Evolutionary conservation across 2,329 filamentous ascomycete species (phyloP), one percentile per base, ranked within the genome.

Genomic region (Beauveria brongniartii): DNA sequence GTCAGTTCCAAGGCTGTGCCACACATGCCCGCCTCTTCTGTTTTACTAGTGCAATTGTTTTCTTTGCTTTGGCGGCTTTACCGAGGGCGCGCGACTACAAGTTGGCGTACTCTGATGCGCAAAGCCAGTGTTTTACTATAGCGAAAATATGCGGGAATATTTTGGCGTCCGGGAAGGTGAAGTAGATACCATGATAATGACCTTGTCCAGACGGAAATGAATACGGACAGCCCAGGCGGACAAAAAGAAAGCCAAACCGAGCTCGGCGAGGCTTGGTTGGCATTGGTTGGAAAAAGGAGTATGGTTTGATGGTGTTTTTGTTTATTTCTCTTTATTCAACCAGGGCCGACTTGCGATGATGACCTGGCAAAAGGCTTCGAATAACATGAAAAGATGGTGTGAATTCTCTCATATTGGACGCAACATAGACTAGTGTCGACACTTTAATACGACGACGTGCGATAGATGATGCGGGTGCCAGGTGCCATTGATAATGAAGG

Each of bases 141-240:
- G 56, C 56, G 56, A 52, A 43, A 58, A 59, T 30, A 8, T 51
- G 56, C 20, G 30, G 56, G 37, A 52, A 34, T 59, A 12, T 18
- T 59, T 59, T 59, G 46, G 56, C 56, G 56, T 59, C 56, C 12
- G 37, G 56, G 20, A 54, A 22, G 26, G 40, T 41, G 37, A 34
- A 51, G 26, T 53, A 43, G 41, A 59, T 59, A 59, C 50, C n/a
- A 59, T 53, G 40, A 53, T 59, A 40, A 59, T 53, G 48, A 44
- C 46, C 9, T 30, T 16, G 44, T 50, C 34, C 46, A 44, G 55
- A 58, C 22, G 9, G 48, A n/a, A 16, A 59, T 37, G 40, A 59
- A 12, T 30, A 48, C 30, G 14, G 51, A 43, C 24, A 57, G 24
- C 10, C 10, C 28, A 5, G 22, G 22, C 18, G 43, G 54, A 20